Base-by-base conservation (phyloP, 768 basidiomycete genomes). In the Mycena pura region DNA sequence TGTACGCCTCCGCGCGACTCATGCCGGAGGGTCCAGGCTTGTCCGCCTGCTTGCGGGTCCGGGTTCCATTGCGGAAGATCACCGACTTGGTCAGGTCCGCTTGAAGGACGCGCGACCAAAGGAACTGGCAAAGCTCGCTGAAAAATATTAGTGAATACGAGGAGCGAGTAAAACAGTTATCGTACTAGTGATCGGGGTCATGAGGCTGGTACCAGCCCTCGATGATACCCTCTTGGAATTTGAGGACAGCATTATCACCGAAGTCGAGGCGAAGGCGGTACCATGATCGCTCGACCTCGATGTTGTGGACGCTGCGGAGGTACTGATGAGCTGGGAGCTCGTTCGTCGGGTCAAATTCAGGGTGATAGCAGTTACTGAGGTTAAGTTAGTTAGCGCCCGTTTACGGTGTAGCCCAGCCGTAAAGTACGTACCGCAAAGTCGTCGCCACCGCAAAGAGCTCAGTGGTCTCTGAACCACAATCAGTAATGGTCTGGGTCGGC, bases 21-120 rank as follows among this genome's bases (percentile, higher is more conserved):
- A 70, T 69, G 0, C 74, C 76, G 1, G 75, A 79, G 0, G 77
- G 76, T 4, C 74, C 72, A 1, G 68, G 49, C 58, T 80, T 80
- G 0, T 65, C 52, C 0, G 70, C 69, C 43, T 77, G 68, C 31
- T 71, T 73, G 6, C 73, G 64, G 60, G 73, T 71, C 13, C 44
- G 60, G 5, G 53, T 59, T 1, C 44, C 63, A 60, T 79, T 79
- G 5, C 72, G 54, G 31, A 56, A 53, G 9, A 34, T 34, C 19
- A 60, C 46, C n/a, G 46, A 39, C 9, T 58, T 17, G 25, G 59
- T 43, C 5, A 72, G 51, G 14, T 63, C 67, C 7, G 34, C 15
- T 19, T 62, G 60, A 22, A 72, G 34, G 14, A 70, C 10, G 9
- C 24, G 59, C 1, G 68, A 52, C 71, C 71, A 72, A 6, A 72